Evolutionary conservation across 1,284 basidiomycete species (phyloP).

Genomic region (Salmacisia buchloeana): DNA sequence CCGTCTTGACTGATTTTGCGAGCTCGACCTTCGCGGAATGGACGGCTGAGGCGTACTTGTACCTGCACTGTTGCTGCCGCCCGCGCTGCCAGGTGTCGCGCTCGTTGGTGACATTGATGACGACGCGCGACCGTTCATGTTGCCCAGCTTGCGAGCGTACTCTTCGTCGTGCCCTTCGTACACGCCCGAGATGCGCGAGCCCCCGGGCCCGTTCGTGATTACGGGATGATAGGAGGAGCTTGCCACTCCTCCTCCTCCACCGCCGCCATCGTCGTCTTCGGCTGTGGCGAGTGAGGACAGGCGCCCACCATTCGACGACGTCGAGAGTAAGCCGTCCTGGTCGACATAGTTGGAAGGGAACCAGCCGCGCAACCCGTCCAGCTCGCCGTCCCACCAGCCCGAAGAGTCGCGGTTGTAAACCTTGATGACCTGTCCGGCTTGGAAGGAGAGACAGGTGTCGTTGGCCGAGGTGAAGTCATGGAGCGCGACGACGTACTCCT

Average conservation of each 20-base stretch:
- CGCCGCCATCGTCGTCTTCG: not conserved
- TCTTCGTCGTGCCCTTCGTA: not conserved
- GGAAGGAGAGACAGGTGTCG: slow-evolving; percentile 72
- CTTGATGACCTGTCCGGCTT: slow-evolving; percentile 80
- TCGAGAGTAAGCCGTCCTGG: slow-evolving; percentile 11
- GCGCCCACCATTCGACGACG: not conserved
- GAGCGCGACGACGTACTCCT: slow-evolving; percentile 50
- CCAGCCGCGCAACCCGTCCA: slow-evolving; percentile 69
- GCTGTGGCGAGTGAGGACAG: not conserved
- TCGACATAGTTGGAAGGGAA: slow-evolving; percentile 71
- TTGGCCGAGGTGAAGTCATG: slow-evolving; percentile 48
- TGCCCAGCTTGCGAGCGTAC: not conserved
- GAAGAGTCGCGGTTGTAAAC: slow-evolving; percentile 78
- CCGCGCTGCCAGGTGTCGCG: not conserved
- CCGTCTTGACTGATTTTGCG: not conserved
- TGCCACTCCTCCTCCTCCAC: not conserved
- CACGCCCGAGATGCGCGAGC: not conserved
- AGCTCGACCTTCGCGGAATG: not conserved
- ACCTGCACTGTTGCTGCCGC: not conserved
- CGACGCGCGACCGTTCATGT: not conserved
- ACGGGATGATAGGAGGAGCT: not conserved
- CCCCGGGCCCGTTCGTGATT: not conserved
- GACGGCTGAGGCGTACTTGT: not conserved
- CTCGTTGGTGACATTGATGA: not conserved
- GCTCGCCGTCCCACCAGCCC: slow-evolving; percentile 98